phyloP scores from a whole-genome alignment of 192 early-diverging fungal species.

The Spinellus fusiger region DNA sequence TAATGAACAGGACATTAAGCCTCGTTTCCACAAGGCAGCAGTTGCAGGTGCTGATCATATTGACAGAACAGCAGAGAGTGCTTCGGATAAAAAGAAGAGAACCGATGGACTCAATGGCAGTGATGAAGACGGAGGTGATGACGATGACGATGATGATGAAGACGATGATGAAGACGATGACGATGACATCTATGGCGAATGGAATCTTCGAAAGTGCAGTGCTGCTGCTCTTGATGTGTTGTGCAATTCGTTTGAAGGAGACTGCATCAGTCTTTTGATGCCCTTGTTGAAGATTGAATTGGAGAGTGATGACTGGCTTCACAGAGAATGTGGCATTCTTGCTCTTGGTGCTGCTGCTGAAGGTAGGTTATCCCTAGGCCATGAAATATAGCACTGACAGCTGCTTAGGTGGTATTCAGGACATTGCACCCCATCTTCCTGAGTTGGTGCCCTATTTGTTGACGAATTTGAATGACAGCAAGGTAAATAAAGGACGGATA shows the following conservation, averaged over 20 bases:
- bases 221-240: conserved; percentile 95
- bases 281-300: conserved; percentile 83
- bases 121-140: conserved; percentile 14
- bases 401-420: conserved; percentile 65
- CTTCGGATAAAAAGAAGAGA: background rate
- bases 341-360: conserved; percentile 98
- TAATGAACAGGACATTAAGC: conserved; percentile 88
- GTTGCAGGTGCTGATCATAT: conserved; percentile 34
- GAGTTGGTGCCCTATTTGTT: conserved; percentile 84
- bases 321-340: conserved; percentile 91
- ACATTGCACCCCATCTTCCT: conserved; percentile 87
- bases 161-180: conserved; percentile 82
- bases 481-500: conserved; percentile 36
- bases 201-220: conserved; percentile 98
- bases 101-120: background rate
- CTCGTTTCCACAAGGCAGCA: conserved; percentile 83
- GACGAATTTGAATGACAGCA: conserved; percentile 70
- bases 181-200: conserved; percentile 82
- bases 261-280: conserved; percentile 77
- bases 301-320: conserved; percentile 80
- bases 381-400: too few species aligned
- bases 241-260: conserved; percentile 82
- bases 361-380: too few species aligned
- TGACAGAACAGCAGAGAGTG: conserved; percentile 5
- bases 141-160: conserved; percentile 71